These are phyloP conservation scores for Naematelia aurantialba DNA, from an alignment of 768 basidiomycete species.

Conservation along the genomic window DNA sequence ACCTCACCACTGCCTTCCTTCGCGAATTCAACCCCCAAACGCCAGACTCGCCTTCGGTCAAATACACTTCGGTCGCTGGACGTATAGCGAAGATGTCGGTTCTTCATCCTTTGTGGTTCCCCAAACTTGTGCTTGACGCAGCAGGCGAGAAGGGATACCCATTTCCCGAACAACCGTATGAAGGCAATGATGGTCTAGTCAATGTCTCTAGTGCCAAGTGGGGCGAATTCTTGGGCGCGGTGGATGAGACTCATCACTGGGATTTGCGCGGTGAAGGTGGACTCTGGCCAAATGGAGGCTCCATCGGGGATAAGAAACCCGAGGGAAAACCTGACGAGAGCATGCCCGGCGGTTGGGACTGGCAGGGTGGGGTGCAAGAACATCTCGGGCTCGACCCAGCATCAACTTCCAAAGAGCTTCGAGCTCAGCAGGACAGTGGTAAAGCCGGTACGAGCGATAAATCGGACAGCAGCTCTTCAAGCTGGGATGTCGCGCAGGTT, in stretches of 20 bases:
- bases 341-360: constrained; percentile 37
- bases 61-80: constrained; percentile 87
- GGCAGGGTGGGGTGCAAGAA: constrained; percentile 28
- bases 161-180: constrained; percentile 45
- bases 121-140: constrained; percentile 88
- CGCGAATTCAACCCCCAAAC: constrained; percentile 54
- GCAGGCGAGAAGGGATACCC: constrained; percentile 63
- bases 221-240: constrained; percentile 89
- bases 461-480: constrained; percentile 6
- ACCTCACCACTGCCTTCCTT: constrained; percentile 80
- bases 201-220: constrained; percentile 78
- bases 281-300: constrained; percentile 41
- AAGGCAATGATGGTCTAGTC: constrained; percentile 87
- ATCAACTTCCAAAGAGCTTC: neutral
- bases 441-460: constrained; percentile 16
- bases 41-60: constrained; percentile 69
- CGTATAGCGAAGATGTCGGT: constrained; percentile 57
- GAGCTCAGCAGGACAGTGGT: constrained; percentile 10
- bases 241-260: constrained; percentile 95
- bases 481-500: constrained; percentile 47
- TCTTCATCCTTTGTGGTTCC: constrained; percentile 87
- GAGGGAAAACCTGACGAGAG: constrained; percentile 24
- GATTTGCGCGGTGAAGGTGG: constrained; percentile 86
- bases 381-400: constrained; percentile 55
- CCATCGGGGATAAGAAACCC: constrained; percentile 8